Percentiles rank a stretch among this genome's conserved stretches.
These are phyloP conservation scores for Rosa hybrid DNA, from an alignment of 331 rosid genomes.

Conservation along the genomic window DNA sequence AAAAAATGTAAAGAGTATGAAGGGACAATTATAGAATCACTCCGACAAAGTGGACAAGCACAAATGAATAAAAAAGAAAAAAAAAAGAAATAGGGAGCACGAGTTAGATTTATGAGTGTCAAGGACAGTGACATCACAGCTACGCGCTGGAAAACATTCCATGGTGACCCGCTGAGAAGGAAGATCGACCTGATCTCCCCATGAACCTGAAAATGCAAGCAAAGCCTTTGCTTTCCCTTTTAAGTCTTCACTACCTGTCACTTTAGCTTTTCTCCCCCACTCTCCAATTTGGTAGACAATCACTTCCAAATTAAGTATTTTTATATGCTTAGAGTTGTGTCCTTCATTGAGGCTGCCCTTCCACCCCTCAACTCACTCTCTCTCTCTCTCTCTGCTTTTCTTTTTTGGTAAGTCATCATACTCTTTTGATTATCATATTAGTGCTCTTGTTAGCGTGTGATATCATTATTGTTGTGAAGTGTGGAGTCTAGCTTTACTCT, in stretches of 20 bases:
- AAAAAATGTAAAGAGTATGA: neutral
- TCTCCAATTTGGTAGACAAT: conserved; percentile 33
- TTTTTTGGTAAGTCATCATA: conserved; percentile 32
- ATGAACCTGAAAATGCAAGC: conserved; percentile 79
- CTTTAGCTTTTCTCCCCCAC: conserved; percentile 23
- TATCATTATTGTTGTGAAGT: conserved; percentile 50
- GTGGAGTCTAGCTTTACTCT: conserved; percentile 38
- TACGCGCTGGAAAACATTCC: conserved; percentile 55
- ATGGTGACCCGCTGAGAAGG: conserved; percentile 24
- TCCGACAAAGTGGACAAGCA: neutral
- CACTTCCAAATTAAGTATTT: conserved; percentile 13
- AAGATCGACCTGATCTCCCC: conserved; percentile 19
- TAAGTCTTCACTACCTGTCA: conserved; percentile 42
- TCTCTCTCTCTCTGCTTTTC: neutral
- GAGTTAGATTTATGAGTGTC: conserved; percentile 31
- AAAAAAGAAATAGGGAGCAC: neutral
- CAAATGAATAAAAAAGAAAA: neutral
- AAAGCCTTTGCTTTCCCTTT: conserved; percentile 51
- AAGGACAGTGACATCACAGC: conserved; percentile 61
- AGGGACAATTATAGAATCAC: neutral
- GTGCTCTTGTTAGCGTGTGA: conserved; percentile 33
- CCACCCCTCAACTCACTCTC: neutral
- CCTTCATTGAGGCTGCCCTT: neutral
- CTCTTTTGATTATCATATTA: conserved; percentile 27
- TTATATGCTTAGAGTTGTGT: neutral